Base-by-base conservation (phyloP, 352 stramenopile genomes). In the Pythium periplocum region DNA sequence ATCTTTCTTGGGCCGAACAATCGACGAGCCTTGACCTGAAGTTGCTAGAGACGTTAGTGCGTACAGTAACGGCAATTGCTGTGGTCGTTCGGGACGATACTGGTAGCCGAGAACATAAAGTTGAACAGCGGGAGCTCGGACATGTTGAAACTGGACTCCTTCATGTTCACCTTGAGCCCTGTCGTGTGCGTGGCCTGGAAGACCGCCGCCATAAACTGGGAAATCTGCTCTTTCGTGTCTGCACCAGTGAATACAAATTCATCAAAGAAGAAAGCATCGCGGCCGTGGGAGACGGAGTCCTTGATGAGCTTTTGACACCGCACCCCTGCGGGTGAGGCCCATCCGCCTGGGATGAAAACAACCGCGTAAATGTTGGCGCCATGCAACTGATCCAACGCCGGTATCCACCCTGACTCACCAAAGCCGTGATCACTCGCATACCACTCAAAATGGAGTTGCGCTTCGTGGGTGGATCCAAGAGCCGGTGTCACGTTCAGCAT, bases 241-340 rank as follows among this genome's bases (percentile, higher is more conserved):
- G 17, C 26, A n/a, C 44, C 44, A 7, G 44, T 48, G 44, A 32
- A 35, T 5, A 32, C 44, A 48, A 48, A 48, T 32, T 48, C 44
- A 32, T 48, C 44, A 32, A 48, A 35, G 26, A 35, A 48, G n/a
- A 48, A 37, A 4, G 36, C 44, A 12, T 35, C 26, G n/a, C 44
- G 26, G 7, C 44, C 44, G 44, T 48, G 44, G 30, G 44, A 8
- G 11, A 35, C n/a, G 5, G 1, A 32, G 30, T 26, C 44, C 4
- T 48, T 32, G 44, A 48, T 48, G 44, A 32, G 44, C 6, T 48
- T 26, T n/a, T 6, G 8, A 32, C 44, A 48, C 4, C 17, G 44
- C 12, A 2, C 26, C n/a, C 12, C 44, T 8, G n/a, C 17, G 5
- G 6, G 44, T 8, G 44, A 26, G 44, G 7, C 36, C 44, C 44